A percentile compares a stretch with the other conserved stretches of the same genome.
Evolutionary conservation across 2,329 filamentous ascomycete genomes (phyloP).

Genomic region (Trichoderma koningiopsis): DNA sequence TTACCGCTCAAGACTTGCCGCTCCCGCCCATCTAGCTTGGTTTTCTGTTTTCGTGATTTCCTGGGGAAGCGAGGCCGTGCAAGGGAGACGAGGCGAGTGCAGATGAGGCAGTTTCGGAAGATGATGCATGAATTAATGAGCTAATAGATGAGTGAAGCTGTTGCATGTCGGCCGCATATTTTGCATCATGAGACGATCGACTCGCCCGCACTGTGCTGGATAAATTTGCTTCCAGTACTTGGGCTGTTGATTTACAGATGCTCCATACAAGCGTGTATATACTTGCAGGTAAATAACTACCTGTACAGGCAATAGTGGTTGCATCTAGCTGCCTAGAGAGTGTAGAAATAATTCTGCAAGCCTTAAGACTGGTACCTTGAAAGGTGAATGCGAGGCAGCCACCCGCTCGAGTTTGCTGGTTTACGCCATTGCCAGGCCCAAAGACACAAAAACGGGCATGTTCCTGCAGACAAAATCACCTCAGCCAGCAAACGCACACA

Average conservation of each 20-base stretch:
- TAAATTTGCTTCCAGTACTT: not conserved
- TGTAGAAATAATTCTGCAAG: not conserved
- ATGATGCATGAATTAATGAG: not conserved
- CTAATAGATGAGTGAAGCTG: not conserved
- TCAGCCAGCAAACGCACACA: conserved; percentile 14
- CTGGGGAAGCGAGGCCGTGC: not conserved
- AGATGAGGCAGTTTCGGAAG: not conserved
- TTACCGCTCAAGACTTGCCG: not conserved
- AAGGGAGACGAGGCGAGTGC: not conserved
- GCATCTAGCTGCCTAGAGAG: not conserved
- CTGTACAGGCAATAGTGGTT: not conserved
- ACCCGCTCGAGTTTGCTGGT: not conserved
- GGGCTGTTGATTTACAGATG: not conserved
- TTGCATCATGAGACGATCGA: not conserved
- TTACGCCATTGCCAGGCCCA: conserved; percentile 10
- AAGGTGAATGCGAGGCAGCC: not conserved
- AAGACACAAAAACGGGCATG: not conserved
- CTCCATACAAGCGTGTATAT: not conserved
- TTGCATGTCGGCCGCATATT: not conserved
- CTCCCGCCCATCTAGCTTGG: not conserved
- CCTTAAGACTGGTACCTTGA: not conserved
- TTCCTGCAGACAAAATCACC: conserved; percentile 2
- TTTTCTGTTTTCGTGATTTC: not conserved
- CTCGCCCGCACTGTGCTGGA: conserved; percentile 7
- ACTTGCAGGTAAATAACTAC: not conserved